Conservation (phyloP, 768 basidiomycete genomes). For the Lentinula sp. region DNA sequence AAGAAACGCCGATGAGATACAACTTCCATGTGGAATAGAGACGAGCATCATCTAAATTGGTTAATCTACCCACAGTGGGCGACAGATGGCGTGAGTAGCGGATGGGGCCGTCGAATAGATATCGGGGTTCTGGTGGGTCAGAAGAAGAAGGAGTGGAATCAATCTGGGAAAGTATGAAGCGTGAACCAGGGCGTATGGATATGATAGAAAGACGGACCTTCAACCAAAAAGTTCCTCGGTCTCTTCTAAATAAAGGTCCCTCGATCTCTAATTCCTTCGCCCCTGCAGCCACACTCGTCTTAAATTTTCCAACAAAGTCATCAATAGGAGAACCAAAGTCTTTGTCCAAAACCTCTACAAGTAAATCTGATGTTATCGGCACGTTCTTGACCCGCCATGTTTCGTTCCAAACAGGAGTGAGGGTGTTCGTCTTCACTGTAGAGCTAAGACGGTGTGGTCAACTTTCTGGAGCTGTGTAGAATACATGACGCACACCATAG, state of each 20-base stretch:
- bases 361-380: conserved; percentile 49
- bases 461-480: not conserved
- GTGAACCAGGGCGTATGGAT: not conserved
- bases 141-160: conserved; percentile 40
- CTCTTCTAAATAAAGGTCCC: conserved; percentile 40
- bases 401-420: conserved; percentile 75
- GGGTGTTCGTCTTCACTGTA: conserved; percentile 50
- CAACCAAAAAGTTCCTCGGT: conserved; percentile 63
- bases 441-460: conserved; percentile 37
- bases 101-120: conserved; percentile 69
- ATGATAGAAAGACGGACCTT: conserved; percentile 36
- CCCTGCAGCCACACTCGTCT: conserved; percentile 45
- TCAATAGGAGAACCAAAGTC: conserved; percentile 53
- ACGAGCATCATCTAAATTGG: conserved; percentile 53
- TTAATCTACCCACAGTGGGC: conserved; percentile 60
- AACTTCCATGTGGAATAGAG: conserved; percentile 81
- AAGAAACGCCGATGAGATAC: conserved; percentile 52
- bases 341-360: conserved; percentile 60
- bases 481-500: conserved; percentile 48
- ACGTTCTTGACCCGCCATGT: conserved; percentile 71
- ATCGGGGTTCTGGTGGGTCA: conserved; percentile 40
- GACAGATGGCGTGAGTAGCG: conserved; percentile 69
- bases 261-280: conserved; percentile 59
- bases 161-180: conserved; percentile 35
- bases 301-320: conserved; percentile 61